Evolutionary conservation across 495 filamentous ascomycete genomes (phyloP).

Genomic region (Neurospora sp.): DNA sequence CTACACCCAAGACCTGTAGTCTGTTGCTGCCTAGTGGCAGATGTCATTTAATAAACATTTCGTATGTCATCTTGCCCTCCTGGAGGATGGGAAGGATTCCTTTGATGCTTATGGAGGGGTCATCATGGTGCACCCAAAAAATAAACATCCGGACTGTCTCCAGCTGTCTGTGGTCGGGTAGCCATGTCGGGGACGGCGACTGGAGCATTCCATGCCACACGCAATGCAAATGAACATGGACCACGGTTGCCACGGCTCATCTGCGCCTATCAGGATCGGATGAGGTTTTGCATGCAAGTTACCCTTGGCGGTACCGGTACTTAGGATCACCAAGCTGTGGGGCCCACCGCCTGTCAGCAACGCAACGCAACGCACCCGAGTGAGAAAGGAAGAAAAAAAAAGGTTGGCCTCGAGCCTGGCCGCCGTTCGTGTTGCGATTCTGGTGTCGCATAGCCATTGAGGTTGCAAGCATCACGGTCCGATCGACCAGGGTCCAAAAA

Average conservation of each 20-base stretch:
- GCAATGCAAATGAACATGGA: neutral
- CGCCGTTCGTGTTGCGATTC: neutral
- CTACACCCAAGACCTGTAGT: neutral
- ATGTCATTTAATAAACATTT: neutral
- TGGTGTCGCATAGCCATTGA: neutral
- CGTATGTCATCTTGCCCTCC: neutral
- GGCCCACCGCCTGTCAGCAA: constrained; percentile 14
- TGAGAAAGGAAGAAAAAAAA: neutral
- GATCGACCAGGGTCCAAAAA: constrained; percentile 24
- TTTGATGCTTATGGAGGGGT: neutral
- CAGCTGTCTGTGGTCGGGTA: neutral
- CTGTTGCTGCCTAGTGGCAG: neutral
- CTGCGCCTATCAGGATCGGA: constrained; percentile 4
- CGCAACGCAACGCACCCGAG: neutral
- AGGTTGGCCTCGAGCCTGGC: neutral
- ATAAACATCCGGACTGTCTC: neutral
- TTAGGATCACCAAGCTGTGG: constrained; percentile 7
- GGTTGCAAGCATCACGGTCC: neutral
- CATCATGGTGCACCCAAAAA: neutral
- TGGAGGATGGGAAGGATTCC: neutral
- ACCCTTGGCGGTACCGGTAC: constrained; percentile 21
- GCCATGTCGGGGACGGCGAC: neutral
- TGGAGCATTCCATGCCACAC: neutral
- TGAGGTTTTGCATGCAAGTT: constrained; percentile 5
- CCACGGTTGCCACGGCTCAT: neutral